A percentile compares a stretch with the other conserved stretches of the same genome.
Evolutionary conservation across 768 basidiomycete genomes (phyloP).

Genomic region (Tulasnella sp.): DNA sequence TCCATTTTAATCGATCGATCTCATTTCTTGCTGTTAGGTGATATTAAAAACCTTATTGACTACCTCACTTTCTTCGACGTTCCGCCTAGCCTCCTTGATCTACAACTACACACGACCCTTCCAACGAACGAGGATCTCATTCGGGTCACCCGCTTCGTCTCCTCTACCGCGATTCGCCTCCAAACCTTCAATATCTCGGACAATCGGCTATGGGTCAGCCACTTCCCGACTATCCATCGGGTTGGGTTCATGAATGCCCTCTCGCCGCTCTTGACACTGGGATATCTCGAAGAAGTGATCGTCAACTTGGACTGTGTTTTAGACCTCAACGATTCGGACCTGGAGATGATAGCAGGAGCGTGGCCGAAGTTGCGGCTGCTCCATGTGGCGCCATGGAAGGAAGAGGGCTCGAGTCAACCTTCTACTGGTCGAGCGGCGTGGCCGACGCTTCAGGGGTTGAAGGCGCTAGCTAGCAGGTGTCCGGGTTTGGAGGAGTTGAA

Average conservation of each 20-base stretch:
- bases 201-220: conserved; percentile 5
- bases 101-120: background rate
- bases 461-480: background rate
- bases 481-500: conserved; percentile 1
- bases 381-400: conserved; percentile 10
- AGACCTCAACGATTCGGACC: conserved; percentile 1
- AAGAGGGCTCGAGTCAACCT: background rate
- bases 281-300: background rate
- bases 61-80: conserved; percentile 5
- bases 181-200: conserved; percentile 6
- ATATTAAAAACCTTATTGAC: background rate
- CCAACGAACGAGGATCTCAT: conserved; percentile 1
- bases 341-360: background rate
- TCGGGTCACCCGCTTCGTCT: background rate
- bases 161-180: background rate
- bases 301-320: conserved; percentile 5
- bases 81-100: background rate
- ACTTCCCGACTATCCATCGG: background rate
- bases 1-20: no score
- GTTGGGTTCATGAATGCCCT: background rate
- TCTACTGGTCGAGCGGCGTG: background rate
- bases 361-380: conserved; percentile 3
- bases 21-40: no score
- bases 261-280: background rate
- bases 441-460: conserved; percentile 1